phyloP scores from a whole-genome alignment of 1,284 basidiomycete genomes.

The Apiotrichum laibachii region DNA sequence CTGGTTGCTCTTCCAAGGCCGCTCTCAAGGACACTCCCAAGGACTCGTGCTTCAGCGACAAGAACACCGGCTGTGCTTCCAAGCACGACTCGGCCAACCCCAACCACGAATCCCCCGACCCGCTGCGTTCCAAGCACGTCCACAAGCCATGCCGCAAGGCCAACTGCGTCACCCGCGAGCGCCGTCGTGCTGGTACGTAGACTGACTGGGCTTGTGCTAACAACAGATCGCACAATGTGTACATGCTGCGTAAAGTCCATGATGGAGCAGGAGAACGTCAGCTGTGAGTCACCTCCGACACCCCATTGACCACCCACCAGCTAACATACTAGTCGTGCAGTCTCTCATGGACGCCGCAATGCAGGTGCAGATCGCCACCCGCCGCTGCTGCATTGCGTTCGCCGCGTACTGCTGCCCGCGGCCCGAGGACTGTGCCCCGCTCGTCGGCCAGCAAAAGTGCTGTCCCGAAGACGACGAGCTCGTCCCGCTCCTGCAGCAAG shows the following conservation, averaged over 20 bases:
- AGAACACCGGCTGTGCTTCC: no score
- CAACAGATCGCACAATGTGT: constrained; percentile 7
- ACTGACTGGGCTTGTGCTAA: not conserved
- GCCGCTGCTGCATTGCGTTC: constrained; percentile 12
- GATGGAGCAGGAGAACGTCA: not conserved
- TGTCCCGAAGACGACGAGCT: constrained; percentile 4
- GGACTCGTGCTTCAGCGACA: no score
- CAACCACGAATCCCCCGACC: not conserved
- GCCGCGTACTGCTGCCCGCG: constrained; percentile 10
- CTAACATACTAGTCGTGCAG: not conserved
- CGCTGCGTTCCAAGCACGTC: not conserved
- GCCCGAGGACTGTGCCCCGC: not conserved
- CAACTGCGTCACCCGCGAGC: not conserved
- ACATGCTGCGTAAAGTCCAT: constrained; percentile 10
- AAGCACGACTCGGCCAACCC: not conserved
- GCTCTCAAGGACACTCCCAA: no score
- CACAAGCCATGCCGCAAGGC: not conserved
- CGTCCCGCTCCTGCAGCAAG: not conserved
- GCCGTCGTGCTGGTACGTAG: not conserved
- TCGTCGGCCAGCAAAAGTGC: not conserved
- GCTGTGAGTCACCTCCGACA: not conserved
- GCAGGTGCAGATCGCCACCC: constrained; percentile 2
- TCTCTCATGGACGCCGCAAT: constrained; percentile 3
- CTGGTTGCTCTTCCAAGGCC: no score
- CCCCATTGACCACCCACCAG: not conserved